These are phyloP conservation scores for Helotiales sp. DNA, from an alignment of 2,329 filamentous ascomycete genomes.

Conservation along the genomic window DNA sequence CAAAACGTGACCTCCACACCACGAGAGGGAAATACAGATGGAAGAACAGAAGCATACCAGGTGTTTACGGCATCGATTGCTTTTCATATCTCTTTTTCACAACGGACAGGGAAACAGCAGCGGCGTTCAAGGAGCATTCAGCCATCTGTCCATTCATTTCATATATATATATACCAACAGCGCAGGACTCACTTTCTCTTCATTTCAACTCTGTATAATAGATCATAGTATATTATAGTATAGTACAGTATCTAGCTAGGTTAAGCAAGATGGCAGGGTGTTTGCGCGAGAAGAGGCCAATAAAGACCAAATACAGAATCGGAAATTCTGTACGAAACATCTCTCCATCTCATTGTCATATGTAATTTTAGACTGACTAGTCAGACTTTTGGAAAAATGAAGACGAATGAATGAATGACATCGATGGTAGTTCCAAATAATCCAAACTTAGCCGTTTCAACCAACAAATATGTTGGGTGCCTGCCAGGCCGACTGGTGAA, in stretches of 20 bases:
- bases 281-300: background rate
- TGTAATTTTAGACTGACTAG: too few relatives aligned
- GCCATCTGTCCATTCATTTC: constrained; percentile 3
- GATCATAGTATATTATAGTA: background rate
- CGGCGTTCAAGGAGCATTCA: constrained; percentile 14
- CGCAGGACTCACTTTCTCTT: background rate
- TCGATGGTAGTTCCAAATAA: too few relatives aligned
- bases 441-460: too few relatives aligned
- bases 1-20: too few relatives aligned
- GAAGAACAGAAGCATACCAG: background rate
- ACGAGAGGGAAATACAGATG: background rate
- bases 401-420: too few relatives aligned
- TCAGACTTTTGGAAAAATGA: too few relatives aligned
- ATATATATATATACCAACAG: background rate
- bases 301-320: too few relatives aligned
- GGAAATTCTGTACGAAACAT: too few relatives aligned
- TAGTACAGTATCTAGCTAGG: background rate
- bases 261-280: background rate
- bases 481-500: too few relatives aligned
- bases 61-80: background rate
- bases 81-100: background rate
- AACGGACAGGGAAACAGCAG: background rate
- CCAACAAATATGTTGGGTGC: too few relatives aligned
- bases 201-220: too few relatives aligned
- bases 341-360: too few relatives aligned